These are phyloP conservation scores for Aspergillus sp. DNA, from an alignment of 2,329 filamentous ascomycete genomes.

Conservation along the genomic window DNA sequence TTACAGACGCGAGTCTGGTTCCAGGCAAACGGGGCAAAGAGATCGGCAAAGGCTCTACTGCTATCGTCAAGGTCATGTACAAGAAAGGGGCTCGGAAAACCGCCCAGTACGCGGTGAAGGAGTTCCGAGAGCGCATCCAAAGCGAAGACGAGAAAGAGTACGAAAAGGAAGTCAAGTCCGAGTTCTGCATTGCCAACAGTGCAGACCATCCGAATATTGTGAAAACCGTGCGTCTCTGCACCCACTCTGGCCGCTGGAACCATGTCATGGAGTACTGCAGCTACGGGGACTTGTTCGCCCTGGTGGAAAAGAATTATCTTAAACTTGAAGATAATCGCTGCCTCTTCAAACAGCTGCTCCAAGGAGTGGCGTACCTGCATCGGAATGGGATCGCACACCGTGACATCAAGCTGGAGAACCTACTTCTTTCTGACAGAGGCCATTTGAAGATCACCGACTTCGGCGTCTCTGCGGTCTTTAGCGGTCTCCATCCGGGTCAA, in stretches of 20 bases:
- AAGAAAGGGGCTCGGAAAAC: constrained; percentile 52
- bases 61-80: constrained; percentile 71
- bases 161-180: constrained; percentile 81
- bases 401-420: constrained; percentile 83
- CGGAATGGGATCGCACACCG: constrained; percentile 77
- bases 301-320: constrained; percentile 65
- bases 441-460: constrained; percentile 89
- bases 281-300: constrained; percentile 67
- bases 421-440: constrained; percentile 68
- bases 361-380: constrained; percentile 75
- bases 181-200: constrained; percentile 79
- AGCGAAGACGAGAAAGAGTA: constrained; percentile 66
- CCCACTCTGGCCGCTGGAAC: constrained; percentile 67
- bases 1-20: constrained; percentile 60
- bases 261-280: constrained; percentile 91
- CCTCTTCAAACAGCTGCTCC: constrained; percentile 80
- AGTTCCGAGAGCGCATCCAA: constrained; percentile 65
- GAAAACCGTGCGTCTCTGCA: constrained; percentile 67
- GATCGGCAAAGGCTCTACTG: constrained; percentile 73
- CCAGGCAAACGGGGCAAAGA: constrained; percentile 64
- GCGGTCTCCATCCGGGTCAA: constrained; percentile 68
- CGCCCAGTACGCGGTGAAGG: constrained; percentile 70
- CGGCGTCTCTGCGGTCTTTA: constrained; percentile 79
- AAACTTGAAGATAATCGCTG: constrained; percentile 62
- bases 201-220: constrained; percentile 82